phyloP scores from a whole-genome alignment of 2,329 filamentous ascomycete genomes.

The Hymenoscyphus fraxineus region DNA sequence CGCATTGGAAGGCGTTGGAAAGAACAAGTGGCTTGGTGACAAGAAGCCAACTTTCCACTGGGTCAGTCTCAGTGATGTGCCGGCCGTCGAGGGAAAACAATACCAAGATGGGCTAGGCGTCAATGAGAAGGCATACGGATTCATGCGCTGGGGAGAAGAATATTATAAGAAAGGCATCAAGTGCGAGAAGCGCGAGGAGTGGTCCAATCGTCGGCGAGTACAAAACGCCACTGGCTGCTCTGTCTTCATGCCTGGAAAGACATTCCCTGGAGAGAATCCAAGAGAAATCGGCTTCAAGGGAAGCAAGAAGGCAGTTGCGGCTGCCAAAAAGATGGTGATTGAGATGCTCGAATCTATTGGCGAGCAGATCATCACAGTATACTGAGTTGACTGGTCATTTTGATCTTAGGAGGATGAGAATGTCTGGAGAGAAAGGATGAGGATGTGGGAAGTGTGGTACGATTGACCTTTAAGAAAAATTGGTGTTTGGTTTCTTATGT shows the following conservation, averaged over 20 bases:
- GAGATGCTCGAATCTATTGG: neutral
- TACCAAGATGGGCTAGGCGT: conserved; percentile 9
- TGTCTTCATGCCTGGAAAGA: neutral
- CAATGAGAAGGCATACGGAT: neutral
- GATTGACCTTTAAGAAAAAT: too few species aligned
- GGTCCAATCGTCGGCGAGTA: neutral
- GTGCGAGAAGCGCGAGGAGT: neutral
- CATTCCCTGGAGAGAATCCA: neutral
- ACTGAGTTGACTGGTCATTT: neutral
- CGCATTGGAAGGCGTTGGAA: neutral
- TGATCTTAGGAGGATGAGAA: neutral
- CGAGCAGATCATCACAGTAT: neutral
- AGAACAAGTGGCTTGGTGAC: conserved; percentile 14
- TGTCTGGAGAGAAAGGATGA: too few species aligned
- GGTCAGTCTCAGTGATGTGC: conserved; percentile 9
- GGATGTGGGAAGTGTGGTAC: too few species aligned
- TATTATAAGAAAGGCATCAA: neutral
- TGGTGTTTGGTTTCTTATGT: too few species aligned
- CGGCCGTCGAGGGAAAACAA: neutral
- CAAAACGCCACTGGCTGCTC: conserved; percentile 5
- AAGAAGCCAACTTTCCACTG: conserved; percentile 16
- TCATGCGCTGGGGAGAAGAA: neutral
- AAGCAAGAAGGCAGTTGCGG: neutral
- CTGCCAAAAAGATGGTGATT: conserved; percentile 3
- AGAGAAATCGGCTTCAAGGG: conserved; percentile 7